These are phyloP conservation scores for Puccinia horiana DNA, from an alignment of 1,284 basidiomycete species.

Conservation along the genomic window DNA sequence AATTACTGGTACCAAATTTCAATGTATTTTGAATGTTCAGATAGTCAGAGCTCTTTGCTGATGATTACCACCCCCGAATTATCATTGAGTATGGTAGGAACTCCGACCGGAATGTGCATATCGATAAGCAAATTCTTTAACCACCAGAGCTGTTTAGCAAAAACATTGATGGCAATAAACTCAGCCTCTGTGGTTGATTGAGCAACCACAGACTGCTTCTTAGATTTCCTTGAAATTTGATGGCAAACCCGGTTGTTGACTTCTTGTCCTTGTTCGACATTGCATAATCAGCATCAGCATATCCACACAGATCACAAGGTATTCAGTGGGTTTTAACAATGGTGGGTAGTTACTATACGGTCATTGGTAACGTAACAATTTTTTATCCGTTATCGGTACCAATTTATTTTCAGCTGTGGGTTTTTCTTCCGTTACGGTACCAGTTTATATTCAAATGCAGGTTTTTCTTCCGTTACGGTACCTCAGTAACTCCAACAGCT, in stretches of 20 bases:
- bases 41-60: background rate
- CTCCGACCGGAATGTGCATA: background rate
- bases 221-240: background rate
- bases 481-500: too few relatives aligned
- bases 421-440: too few relatives aligned
- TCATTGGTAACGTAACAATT: too few relatives aligned
- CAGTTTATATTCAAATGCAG: too few relatives aligned
- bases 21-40: background rate
- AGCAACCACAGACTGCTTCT: slow-evolving; percentile 22
- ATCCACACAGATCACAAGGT: background rate
- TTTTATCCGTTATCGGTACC: too few relatives aligned
- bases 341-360: too few relatives aligned
- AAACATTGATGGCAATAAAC: background rate
- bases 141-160: slow-evolving; percentile 11
- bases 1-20: background rate
- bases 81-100: background rate
- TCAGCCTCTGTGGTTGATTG: too few relatives aligned
- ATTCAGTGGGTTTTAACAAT: too few relatives aligned
- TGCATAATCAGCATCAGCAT: slow-evolving; percentile 6
- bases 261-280: background rate
- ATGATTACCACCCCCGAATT: background rate
- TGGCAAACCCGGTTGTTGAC: background rate
- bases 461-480: too few relatives aligned
- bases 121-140: background rate
- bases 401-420: too few relatives aligned